A percentile compares a stretch with the other conserved stretches of the same genome.
Conservation (phyloP, 176 grass and related monocot species). For the Urochloa ruziziensis region DNA sequence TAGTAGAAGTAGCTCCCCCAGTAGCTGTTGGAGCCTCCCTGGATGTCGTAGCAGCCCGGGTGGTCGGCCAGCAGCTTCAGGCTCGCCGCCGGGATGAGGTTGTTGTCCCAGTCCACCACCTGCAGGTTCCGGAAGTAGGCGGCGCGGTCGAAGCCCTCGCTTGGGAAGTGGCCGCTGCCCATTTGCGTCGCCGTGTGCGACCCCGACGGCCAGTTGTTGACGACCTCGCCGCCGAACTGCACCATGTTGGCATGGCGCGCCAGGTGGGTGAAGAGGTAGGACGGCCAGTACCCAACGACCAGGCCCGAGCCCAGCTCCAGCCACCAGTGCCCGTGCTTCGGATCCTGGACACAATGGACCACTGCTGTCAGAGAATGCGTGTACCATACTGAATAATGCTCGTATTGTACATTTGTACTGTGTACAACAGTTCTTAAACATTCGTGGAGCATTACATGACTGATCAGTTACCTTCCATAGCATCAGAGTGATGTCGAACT, state of each 20-base stretch:
- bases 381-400: neutral
- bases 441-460: neutral
- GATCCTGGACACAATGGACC: slow-evolving; percentile 48
- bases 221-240: slow-evolving; percentile 85
- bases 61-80: slow-evolving; percentile 75
- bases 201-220: slow-evolving; percentile 53
- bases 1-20: slow-evolving; percentile 91
- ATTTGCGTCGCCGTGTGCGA: slow-evolving; percentile 83
- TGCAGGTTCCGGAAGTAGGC: slow-evolving; percentile 83
- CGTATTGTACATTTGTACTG: neutral
- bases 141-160: slow-evolving; percentile 67
- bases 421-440: neutral
- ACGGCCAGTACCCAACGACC: slow-evolving; percentile 84
- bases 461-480: slow-evolving; percentile 65
- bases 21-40: slow-evolving; percentile 52
- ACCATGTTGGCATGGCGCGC: slow-evolving; percentile 79
- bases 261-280: slow-evolving; percentile 80
- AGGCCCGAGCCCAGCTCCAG: slow-evolving; percentile 57
- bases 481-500: slow-evolving; percentile 71
- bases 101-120: slow-evolving; percentile 92
- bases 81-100: slow-evolving; percentile 56
- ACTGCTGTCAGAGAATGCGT: no score
- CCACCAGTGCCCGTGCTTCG: slow-evolving; percentile 88
- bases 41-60: slow-evolving; percentile 71
- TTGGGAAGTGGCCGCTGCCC: slow-evolving; percentile 77